Evolutionary conservation across 148 eudicot genomes (phyloP), one percentile per base, ranked within the genome.

Genomic region (Nepenthes gracilis): DNA sequence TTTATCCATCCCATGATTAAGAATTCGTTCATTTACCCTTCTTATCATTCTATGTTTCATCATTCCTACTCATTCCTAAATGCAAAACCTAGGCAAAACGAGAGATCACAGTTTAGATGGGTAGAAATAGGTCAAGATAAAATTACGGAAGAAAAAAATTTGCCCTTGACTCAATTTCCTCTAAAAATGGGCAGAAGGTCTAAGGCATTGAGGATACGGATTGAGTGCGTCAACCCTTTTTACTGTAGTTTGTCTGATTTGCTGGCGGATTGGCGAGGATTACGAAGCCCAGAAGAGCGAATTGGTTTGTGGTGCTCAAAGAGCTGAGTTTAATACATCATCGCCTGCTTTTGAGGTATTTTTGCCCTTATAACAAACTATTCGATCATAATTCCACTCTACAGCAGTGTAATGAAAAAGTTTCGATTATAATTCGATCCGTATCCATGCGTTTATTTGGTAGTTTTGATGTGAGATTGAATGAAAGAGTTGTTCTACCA

Each of bases 261-360:
- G 71, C 63, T 92, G 75, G 76, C 61, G 58, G 72, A 72, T 57
- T 92, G 98, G 98, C 86, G 77, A 75, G 45, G 66, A 70, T 87
- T 69, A 88, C 80, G 84, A 83, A 73, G 65, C 98, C 98, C 33
- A 68, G 8, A 14, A 80, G 98, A 75, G 86, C 90, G 68, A 88
- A 92, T 64, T 92, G 96, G 98, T 92, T 92, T 72, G 52, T 76
- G 37, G 80, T 88, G 63, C 86, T 92, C 54, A 92, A 88, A 38
- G 88, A 86, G 69, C 77, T 88, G 71, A 72, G 72, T 13, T 65
- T 12, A n/a, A 40, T 84, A 77, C 70, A 81, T 47, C 94, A 92
- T 73, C 95, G 2, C 54, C 82, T 51, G 74, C 70, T 37, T 54
- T 84, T 47, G 74, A 88, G 96, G 98, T 88, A 63, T 33, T 37